Evolutionary conservation across 768 basidiomycete species (phyloP), one percentile per base, ranked within the genome.

Genomic region (Hygrocybe punicea): DNA sequence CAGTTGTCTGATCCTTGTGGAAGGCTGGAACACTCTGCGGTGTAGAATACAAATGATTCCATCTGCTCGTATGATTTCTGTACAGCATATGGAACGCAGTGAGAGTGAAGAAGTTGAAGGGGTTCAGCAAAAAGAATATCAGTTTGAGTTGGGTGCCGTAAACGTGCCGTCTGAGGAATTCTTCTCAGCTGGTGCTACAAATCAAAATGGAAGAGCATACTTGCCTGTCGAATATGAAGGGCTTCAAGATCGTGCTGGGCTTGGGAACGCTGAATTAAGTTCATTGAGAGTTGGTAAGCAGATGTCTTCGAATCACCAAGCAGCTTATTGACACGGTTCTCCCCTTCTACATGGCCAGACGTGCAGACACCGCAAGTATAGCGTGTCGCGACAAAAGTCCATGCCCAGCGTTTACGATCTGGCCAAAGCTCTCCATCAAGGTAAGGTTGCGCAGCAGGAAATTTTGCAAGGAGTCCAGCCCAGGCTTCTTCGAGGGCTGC

Each of bases 341-440:
- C 72, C 0, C 42, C 47, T 52, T 73, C 71, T 0, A 71, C 63
- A 1, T 65, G 57, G 1, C 74, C 70, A 62, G 68, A 73, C 25
- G 72, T 76, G 1, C 71, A 47, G 4, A 73, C 62, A 0, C 71
- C 74, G 23, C 60, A 66, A 7, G 73, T 73, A 56, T 72, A 76
- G 13, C 53, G 33, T 21, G 54, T n/a, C 23, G 65, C 62, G 2
- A 70, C 53, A 60, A 64, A 76, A 7, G 70, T 65, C 69, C 69
- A 72, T 21, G 72, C 74, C 73, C 73, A 76, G 16, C 64, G 67
- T 33, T 69, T 58, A 1, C 65, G 65, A 48, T 66, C 69, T 2
- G 64, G 58, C 53, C 71, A 75, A 0, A 76, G 25, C 29, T 70
- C 65, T 1, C 60, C 56, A 6, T 67, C 54, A 5, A 74, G 65